These are phyloP conservation scores for Penicilliopsis zonata DNA, from an alignment of 495 filamentous ascomycete genomes.

Conservation along the genomic window DNA sequence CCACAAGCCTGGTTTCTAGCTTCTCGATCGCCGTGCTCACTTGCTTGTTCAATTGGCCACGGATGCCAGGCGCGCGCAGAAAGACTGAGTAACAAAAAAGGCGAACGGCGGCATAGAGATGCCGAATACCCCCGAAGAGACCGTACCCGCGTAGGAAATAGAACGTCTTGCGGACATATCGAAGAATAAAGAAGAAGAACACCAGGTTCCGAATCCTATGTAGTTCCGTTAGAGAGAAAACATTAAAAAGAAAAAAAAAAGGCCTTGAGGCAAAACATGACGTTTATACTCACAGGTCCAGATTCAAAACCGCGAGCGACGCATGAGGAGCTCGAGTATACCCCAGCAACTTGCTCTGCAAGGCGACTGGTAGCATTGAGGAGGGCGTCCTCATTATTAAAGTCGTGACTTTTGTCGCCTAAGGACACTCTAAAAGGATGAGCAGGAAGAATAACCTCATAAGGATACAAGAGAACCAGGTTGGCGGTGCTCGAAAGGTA, in stretches of 20 bases:
- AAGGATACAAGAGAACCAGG: no score
- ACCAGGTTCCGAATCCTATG: slow-evolving; percentile 72
- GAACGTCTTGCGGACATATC: slow-evolving; percentile 70
- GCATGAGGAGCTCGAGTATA: slow-evolving; percentile 39
- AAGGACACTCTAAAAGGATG: no score
- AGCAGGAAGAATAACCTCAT: no score
- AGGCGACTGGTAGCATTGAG: slow-evolving; percentile 21
- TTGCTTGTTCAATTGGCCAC: slow-evolving; percentile 69
- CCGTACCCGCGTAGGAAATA: slow-evolving; percentile 84
- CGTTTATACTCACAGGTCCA: slow-evolving; percentile 60
- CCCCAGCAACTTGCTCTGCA: slow-evolving; percentile 33
- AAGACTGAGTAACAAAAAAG: slow-evolving; percentile 75
- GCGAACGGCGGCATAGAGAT: slow-evolving; percentile 56
- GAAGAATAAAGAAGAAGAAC: slow-evolving; percentile 80
- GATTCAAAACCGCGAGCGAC: slow-evolving; percentile 52
- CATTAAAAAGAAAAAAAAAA: no score
- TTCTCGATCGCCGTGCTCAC: slow-evolving; percentile 53
- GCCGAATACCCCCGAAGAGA: slow-evolving; percentile 61
- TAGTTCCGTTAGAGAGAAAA: no score
- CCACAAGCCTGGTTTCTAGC: slow-evolving; percentile 70
- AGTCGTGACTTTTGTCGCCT: no score
- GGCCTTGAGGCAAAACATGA: no score
- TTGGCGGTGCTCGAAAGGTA: no score
- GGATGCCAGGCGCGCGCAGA: slow-evolving; percentile 72
- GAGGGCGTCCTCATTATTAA: slow-evolving; percentile 27